These are phyloP conservation scores for Fusarium sp. DNA, from an alignment of 2,329 filamentous ascomycete genomes.

Conservation along the genomic window DNA sequence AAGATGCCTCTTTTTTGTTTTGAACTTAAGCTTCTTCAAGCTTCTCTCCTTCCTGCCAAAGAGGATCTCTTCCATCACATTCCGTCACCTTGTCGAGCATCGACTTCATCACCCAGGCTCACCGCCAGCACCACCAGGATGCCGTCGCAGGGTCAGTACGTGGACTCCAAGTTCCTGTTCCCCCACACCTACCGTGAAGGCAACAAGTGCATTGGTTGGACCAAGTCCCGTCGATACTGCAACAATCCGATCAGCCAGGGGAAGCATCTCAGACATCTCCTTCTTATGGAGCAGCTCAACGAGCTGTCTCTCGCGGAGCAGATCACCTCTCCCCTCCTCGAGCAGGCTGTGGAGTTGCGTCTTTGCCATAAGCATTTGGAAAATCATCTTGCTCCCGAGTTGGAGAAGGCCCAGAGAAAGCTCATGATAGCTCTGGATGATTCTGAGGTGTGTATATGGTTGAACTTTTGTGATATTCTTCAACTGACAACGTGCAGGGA, in stretches of 20 bases:
- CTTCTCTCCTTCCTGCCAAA: neutral
- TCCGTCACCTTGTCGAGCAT: neutral
- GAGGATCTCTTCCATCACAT: neutral
- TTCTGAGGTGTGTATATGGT: neutral
- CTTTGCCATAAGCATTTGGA: neutral
- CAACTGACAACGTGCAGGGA: neutral
- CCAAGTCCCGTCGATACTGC: neutral
- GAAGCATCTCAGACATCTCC: neutral
- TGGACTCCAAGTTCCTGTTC: conserved; percentile 5
- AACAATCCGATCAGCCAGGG: neutral
- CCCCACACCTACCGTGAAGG: neutral
- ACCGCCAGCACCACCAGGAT: neutral
- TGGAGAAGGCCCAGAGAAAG: neutral
- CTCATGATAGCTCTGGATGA: neutral
- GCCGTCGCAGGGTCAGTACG: neutral
- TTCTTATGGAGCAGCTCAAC: neutral
- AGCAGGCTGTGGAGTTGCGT: neutral
- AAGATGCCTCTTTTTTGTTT: neutral
- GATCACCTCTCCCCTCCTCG: neutral
- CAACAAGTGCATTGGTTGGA: neutral
- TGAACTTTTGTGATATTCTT: neutral
- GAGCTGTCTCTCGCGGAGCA: neutral
- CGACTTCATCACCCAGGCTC: neutral
- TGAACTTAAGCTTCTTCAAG: neutral
- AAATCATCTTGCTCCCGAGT: neutral